Evolutionary conservation across 2,329 filamentous ascomycete genomes (phyloP).

Genomic region (Apiospora marii): DNA sequence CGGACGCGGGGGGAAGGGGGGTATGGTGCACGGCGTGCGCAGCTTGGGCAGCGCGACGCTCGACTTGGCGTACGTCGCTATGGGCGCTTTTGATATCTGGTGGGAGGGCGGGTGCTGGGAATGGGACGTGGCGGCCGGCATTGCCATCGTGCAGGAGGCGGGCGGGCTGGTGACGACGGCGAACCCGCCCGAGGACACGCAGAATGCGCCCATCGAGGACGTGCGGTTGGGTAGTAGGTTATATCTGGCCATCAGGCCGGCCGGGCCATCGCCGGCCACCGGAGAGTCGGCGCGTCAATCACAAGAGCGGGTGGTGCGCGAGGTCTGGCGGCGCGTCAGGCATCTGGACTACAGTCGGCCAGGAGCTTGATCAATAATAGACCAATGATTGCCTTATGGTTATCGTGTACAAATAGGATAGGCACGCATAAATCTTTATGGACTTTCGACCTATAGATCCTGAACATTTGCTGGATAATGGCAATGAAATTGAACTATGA

Average conservation of each 20-base stretch:
- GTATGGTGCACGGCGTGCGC: slow-evolving; percentile 80
- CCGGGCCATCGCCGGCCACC: slow-evolving; percentile 59
- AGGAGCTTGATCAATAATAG: slow-evolving; percentile 52
- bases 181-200: slow-evolving; percentile 69
- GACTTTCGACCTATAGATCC: background rate
- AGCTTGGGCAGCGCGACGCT: slow-evolving; percentile 77
- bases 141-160: slow-evolving; percentile 76
- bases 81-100: slow-evolving; percentile 81
- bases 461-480: background rate
- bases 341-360: slow-evolving; percentile 72
- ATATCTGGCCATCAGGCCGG: slow-evolving; percentile 76
- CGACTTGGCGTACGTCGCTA: slow-evolving; percentile 77
- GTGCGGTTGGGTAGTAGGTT: slow-evolving; percentile 71
- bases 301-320: slow-evolving; percentile 75
- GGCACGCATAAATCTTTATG: background rate
- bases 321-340: slow-evolving; percentile 75
- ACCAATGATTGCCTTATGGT: too few relatives aligned
- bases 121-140: slow-evolving; percentile 81
- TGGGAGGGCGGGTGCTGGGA: slow-evolving; percentile 87
- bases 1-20: slow-evolving; percentile 70
- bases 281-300: slow-evolving; percentile 70
- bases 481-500: background rate
- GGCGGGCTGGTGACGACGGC: slow-evolving; percentile 78
- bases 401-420: background rate
- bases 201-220: slow-evolving; percentile 64